Base-by-base conservation (phyloP, 2,329 filamentous ascomycete species). In the Pseudogymnoascus sp. region DNA sequence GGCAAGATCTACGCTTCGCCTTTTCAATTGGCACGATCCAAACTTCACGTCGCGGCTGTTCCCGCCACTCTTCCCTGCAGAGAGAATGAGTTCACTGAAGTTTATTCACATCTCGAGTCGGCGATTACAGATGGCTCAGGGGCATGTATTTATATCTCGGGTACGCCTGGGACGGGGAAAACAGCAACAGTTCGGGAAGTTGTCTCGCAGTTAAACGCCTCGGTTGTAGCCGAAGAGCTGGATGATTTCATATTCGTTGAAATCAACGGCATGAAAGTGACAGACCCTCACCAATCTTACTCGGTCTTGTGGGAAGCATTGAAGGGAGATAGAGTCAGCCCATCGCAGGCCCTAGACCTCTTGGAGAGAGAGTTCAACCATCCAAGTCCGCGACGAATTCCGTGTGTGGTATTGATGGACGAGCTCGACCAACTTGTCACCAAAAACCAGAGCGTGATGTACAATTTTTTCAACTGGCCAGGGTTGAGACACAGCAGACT, bases 401-500 rank as follows among this genome's bases (percentile, higher is more conserved):
- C 96, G 1, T 97, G 93, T 72, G 95, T 99, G 12, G 95, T 99
- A 1, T 78, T 99, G 60, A 99, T 99, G 95, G 95, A 99, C 72
- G 95, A 99, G 76, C 82, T 99, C 59, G 95, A 99, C 74, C 95
- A 99, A 76, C 84, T 99, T 6, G 96, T 99, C 4, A 99, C 95
- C 11, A 95, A 93, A 72, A 97, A 96, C 71, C 96, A 99, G 75
- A 93, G 91, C n/a, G 95, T 99, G 77, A 99, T 99, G 95, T 99
- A 99, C 79, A 99, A 99, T 76, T 99, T 99, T 76, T 99, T 99
- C 83, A 99, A 99, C 73, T 99, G 95, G 95, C 95, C 95, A 3
- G 90, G 91, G 9, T 80, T 97, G 62, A 85, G 90, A 60, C 93
- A 99, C 75, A 96, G 91, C 62, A 86, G 93, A 59, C 82, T 99